phyloP scores from a whole-genome alignment of 2,329 filamentous ascomycete species.

The Chalara sp. region DNA sequence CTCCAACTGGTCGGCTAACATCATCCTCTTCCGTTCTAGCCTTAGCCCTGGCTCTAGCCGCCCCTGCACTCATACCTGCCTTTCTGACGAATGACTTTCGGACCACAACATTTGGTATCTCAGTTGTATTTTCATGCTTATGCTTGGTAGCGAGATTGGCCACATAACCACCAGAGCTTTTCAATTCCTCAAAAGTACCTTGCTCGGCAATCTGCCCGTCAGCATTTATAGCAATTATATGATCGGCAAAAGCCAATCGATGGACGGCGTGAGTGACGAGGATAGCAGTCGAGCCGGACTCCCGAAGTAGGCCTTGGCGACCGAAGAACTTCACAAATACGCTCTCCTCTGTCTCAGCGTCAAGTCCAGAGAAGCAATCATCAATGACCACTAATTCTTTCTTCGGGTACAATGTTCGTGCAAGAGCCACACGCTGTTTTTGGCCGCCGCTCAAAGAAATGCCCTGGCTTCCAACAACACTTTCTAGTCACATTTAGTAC shows the following conservation, averaged over 20 bases:
- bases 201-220: slow-evolving; percentile 28
- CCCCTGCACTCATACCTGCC: too few species aligned
- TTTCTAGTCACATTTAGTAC: neutral
- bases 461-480: neutral
- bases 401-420: slow-evolving; percentile 37
- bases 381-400: slow-evolving; percentile 15
- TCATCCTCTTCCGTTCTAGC: neutral
- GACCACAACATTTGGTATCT: neutral
- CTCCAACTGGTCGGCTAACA: slow-evolving; percentile 19
- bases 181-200: slow-evolving; percentile 30
- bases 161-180: slow-evolving; percentile 17
- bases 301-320: slow-evolving; percentile 9
- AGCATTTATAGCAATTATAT: slow-evolving; percentile 31
- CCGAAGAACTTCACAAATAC: slow-evolving; percentile 7
- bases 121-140: slow-evolving; percentile 5
- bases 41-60: too few species aligned
- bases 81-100: neutral
- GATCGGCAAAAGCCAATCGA: slow-evolving; percentile 30
- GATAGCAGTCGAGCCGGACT: slow-evolving; percentile 29
- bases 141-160: slow-evolving; percentile 9
- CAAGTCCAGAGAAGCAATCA: slow-evolving; percentile 16
- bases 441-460: neutral
- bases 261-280: slow-evolving; percentile 30
- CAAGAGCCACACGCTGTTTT: slow-evolving; percentile 21
- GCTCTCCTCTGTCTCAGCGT: slow-evolving; percentile 10